Percentiles rank a stretch among this genome's conserved stretches.
Conservation (phyloP, 164 flowering plant species). For the Buxus sempervirens region DNA sequence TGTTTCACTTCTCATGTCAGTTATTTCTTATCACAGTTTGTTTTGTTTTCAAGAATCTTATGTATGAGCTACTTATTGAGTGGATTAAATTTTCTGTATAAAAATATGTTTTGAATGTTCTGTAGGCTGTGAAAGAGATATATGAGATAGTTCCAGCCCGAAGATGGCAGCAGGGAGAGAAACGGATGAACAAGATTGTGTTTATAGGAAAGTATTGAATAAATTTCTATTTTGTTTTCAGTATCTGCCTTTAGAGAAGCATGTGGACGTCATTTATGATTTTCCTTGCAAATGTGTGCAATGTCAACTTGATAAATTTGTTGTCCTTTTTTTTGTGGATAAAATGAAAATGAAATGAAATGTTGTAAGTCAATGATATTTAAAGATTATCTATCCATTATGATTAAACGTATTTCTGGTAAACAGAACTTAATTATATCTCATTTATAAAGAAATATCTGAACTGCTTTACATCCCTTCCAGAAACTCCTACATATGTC, state of each 20-base stretch:
- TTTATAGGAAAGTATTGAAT: conserved; percentile 61
- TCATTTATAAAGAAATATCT: too few species aligned
- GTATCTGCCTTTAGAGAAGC: neutral
- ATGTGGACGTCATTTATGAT: neutral
- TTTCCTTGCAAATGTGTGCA: conserved; percentile 8
- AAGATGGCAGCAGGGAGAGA: conserved; percentile 60
- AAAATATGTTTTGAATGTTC: conserved; percentile 1
- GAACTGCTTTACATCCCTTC: too few species aligned
- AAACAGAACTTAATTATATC: too few species aligned
- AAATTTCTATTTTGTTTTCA: neutral
- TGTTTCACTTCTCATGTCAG: neutral
- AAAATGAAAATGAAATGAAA: neutral
- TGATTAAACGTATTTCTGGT: too few species aligned
- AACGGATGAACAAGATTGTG: conserved; percentile 62
- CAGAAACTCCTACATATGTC: too few species aligned
- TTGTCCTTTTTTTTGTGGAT: too few species aligned
- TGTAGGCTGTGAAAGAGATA: conserved; percentile 88
- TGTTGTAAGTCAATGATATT: too few species aligned
- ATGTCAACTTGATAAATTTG: conserved; percentile 2
- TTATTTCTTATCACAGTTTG: too few species aligned
- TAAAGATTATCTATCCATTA: too few species aligned
- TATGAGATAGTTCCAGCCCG: conserved; percentile 91
- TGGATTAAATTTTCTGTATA: neutral
- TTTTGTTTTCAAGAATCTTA: neutral
- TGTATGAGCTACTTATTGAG: neutral